Percentiles rank a stretch among this genome's conserved stretches.
Conservation (phyloP, 305 asterid genomes). For the Stenogyne calaminthoides region DNA sequence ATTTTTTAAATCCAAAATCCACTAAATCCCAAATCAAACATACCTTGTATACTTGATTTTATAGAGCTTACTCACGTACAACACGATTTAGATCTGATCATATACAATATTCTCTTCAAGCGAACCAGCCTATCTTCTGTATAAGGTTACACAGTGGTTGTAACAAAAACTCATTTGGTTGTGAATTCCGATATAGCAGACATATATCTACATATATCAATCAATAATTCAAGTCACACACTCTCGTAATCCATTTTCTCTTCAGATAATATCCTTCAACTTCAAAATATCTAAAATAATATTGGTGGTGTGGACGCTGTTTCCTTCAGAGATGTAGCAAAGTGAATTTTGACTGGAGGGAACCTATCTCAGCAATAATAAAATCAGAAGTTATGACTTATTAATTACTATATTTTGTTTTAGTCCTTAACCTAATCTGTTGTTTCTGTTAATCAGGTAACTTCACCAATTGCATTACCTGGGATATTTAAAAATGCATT, state of each 20-base stretch:
- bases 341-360: constrained; percentile 10
- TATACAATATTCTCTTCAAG: constrained; percentile 2
- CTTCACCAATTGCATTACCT: constrained; percentile 64
- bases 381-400: not conserved
- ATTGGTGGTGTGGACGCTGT: not conserved
- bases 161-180: not conserved
- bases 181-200: constrained; percentile 13
- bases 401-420: not conserved
- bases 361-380: not conserved
- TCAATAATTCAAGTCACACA: constrained; percentile 20
- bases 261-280: not conserved
- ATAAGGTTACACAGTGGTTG: not conserved
- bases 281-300: not conserved
- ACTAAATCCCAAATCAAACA: too few species aligned
- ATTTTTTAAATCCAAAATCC: too few species aligned
- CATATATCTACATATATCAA: constrained; percentile 13
- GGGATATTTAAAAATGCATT: constrained; percentile 73
- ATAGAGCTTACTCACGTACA: not conserved
- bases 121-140: not conserved
- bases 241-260: constrained; percentile 25
- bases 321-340: not conserved
- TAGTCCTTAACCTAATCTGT: constrained; percentile 12
- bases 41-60: not conserved
- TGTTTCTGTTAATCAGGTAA: constrained; percentile 48
- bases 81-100: not conserved